A percentile compares a stretch with the other conserved stretches of the same genome.
Conservation (phyloP, 371 early-diverging fungal species). For the Dentiscutata heterogama region DNA sequence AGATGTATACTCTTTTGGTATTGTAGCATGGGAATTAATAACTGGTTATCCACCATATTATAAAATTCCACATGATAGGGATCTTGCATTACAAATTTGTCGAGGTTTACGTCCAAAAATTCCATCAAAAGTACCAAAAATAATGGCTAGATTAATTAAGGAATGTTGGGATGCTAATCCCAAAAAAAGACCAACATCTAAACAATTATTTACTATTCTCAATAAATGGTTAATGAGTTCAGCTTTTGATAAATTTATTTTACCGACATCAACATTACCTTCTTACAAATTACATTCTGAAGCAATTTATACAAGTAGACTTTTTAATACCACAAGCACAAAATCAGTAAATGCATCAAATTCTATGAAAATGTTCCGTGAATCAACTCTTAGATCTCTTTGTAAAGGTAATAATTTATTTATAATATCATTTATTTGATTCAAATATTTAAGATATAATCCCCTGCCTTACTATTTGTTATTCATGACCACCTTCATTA, state of each 20-base stretch:
- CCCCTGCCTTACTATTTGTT: no score
- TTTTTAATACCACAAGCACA: neutral
- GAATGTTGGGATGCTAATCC: conserved; percentile 30
- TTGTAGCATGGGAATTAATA: neutral
- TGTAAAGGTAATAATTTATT: neutral
- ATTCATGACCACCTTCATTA: no score
- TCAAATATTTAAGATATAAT: no score
- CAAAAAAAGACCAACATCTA: neutral
- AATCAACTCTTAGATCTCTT: neutral
- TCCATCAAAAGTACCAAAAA: neutral
- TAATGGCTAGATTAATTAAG: neutral
- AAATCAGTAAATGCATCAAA: neutral
- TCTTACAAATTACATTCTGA: conserved; percentile 4
- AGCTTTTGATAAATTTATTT: neutral
- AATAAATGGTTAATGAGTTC: neutral
- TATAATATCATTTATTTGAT: no score
- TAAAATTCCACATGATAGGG: neutral
- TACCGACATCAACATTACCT: conserved; percentile 1
- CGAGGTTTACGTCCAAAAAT: conserved; percentile 28
- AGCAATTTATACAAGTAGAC: conserved; percentile 18
- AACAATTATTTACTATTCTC: conserved; percentile 6
- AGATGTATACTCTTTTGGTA: conserved; percentile 5
- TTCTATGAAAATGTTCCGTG: neutral
- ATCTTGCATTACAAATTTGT: conserved; percentile 27
- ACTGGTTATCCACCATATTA: conserved; percentile 5